Conservation (phyloP, 108 stramenopile species). For the Nannochloropsis salina region DNA sequence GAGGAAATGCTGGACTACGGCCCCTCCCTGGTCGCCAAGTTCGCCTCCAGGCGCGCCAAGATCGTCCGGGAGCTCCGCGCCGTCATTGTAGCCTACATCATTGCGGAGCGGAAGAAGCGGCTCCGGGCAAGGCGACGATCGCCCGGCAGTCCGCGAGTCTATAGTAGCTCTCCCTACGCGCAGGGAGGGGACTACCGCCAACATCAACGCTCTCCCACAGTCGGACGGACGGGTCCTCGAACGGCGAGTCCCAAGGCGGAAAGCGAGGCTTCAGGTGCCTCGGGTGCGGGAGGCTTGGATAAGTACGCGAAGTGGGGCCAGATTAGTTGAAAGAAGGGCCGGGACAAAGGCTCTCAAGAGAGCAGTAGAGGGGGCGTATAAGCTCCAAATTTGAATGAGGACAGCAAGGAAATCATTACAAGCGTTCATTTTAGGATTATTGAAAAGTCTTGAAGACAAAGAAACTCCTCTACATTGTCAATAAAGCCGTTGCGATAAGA, state of each 20-base stretch:
- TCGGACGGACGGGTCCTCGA: neutral
- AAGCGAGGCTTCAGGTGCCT: neutral
- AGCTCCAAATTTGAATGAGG: too few species aligned
- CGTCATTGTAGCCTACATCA: constrained; percentile 9
- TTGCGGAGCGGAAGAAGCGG: neutral
- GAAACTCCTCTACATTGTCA: too few species aligned
- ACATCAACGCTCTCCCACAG: neutral
- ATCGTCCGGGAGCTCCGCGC: neutral
- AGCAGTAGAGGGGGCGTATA: too few species aligned
- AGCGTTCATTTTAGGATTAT: too few species aligned
- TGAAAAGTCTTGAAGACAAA: too few species aligned
- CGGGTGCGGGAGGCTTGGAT: constrained; percentile 29
- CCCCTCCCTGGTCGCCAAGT: constrained; percentile 47
- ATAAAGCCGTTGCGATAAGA: too few species aligned
- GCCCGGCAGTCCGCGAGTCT: neutral
- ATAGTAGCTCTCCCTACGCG: neutral
- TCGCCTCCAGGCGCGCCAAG: constrained; percentile 19
- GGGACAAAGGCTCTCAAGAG: neutral
- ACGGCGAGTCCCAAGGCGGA: neutral
- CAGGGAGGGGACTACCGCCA: constrained; percentile 13
- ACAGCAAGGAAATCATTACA: too few species aligned
- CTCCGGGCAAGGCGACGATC: neutral
- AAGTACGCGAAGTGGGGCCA: constrained; percentile 43
- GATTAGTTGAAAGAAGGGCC: constrained; percentile 28
- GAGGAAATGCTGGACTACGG: constrained; percentile 54